These are phyloP conservation scores for Astrocystis sublimbata DNA, from an alignment of 495 filamentous ascomycete genomes.

Conservation along the genomic window DNA sequence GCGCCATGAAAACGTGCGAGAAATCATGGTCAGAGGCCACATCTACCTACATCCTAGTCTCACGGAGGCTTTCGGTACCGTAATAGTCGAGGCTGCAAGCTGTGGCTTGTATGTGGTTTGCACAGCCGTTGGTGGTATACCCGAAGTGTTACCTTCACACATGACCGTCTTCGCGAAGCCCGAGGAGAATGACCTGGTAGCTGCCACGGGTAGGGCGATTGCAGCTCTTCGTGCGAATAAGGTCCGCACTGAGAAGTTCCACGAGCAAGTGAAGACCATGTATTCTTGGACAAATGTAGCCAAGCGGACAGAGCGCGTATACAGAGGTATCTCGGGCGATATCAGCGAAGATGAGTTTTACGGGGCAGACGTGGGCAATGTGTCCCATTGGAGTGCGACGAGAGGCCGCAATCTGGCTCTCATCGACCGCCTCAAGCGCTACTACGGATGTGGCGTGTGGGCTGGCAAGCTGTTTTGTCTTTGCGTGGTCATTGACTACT, in stretches of 20 bases:
- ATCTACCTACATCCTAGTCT: conserved; percentile 94
- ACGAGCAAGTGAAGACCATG: conserved; percentile 96
- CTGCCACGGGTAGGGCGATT: conserved; percentile 80
- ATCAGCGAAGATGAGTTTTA: conserved; percentile 87
- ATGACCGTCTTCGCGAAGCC: conserved; percentile 95
- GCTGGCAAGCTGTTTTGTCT: conserved; percentile 96
- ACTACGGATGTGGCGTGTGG: conserved; percentile 99
- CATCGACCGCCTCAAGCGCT: conserved; percentile 90
- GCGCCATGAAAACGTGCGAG: conserved; percentile 91
- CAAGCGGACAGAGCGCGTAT: conserved; percentile 87
- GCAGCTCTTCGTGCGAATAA: conserved; percentile 74
- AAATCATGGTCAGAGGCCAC: conserved; percentile 97
- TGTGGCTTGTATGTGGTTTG: conserved; percentile 96
- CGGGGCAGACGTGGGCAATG: conserved; percentile 65
- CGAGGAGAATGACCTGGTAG: conserved; percentile 87
- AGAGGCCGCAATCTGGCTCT: conserved; percentile 83
- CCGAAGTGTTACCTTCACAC: conserved; percentile 87
- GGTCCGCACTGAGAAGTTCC: conserved; percentile 89
- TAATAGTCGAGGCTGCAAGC: conserved; percentile 93
- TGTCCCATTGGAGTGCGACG: conserved; percentile 71
- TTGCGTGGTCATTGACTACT: conserved; percentile 89
- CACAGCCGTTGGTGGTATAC: conserved; percentile 94
- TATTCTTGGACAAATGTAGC: conserved; percentile 98
- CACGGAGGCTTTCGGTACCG: conserved; percentile 96
- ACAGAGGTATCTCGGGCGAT: conserved; percentile 83